Evolutionary conservation across 2,329 filamentous ascomycete species (phyloP).

Genomic region (Neoascochyta sp.): DNA sequence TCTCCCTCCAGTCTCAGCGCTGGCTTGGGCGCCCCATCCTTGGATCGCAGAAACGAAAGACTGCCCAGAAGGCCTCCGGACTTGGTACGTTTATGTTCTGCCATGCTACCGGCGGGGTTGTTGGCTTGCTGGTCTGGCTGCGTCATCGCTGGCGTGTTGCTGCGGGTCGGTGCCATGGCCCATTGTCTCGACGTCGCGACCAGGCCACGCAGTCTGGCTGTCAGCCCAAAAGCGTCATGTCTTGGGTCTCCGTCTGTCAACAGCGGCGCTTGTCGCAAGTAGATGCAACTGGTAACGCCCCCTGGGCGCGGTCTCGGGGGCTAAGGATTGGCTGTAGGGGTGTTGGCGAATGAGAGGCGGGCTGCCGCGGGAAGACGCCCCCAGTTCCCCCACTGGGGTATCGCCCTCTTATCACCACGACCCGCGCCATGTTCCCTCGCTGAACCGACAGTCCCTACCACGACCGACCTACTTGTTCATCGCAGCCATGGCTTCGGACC

Average conservation of each 20-base stretch:
- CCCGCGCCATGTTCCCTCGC: conserved; percentile 11
- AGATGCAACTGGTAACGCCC: conserved; percentile 10
- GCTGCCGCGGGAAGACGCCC: conserved; percentile 20
- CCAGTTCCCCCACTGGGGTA: conserved; percentile 20
- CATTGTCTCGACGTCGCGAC: conserved; percentile 20
- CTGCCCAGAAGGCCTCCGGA: conserved; percentile 66
- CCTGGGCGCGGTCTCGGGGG: conserved; percentile 14
- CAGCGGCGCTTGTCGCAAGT: conserved; percentile 5
- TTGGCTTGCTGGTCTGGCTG: conserved; percentile 5
- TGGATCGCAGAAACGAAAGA: conserved; percentile 63
- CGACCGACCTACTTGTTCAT: no score
- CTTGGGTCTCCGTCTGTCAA: conserved; percentile 11
- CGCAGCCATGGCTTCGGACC: conserved; percentile 55
- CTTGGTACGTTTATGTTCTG: conserved; percentile 50
- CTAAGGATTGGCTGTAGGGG: conserved; percentile 17
- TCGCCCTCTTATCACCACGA: conserved; percentile 11
- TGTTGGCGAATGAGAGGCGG: conserved; percentile 11
- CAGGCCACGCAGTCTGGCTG: conserved; percentile 12
- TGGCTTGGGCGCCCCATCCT: conserved; percentile 33
- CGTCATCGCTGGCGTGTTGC: conserved; percentile 8
- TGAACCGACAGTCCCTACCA: conserved; percentile 16
- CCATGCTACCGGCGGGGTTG: conserved; percentile 4
- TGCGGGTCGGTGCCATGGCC: conserved; percentile 15
- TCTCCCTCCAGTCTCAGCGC: conserved; percentile 11
- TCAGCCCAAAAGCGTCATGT: conserved; percentile 16